These are phyloP conservation scores for Mucor sp. DNA, from an alignment of 371 early-diverging fungal genomes.

Conservation along the genomic window DNA sequence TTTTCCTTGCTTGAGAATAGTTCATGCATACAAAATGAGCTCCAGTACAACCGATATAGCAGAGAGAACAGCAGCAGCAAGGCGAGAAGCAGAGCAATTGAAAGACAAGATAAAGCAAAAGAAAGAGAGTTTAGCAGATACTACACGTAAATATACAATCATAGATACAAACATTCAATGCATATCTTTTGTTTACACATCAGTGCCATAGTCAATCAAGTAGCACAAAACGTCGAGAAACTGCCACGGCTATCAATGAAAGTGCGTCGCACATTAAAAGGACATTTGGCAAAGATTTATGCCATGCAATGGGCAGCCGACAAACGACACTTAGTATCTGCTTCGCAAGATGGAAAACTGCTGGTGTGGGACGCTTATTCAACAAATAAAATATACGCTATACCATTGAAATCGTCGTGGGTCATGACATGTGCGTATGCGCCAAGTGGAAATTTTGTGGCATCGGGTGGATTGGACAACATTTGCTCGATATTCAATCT, in stretches of 20 bases:
- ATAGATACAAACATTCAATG: not conserved
- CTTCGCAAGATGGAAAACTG: constrained; percentile 98
- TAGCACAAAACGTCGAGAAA: constrained; percentile 44
- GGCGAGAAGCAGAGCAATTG: constrained; percentile 94
- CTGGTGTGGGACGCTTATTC: constrained; percentile 99
- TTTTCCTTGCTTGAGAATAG: not conserved
- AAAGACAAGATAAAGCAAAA: constrained; percentile 94
- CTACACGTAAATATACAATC: constrained; percentile 71
- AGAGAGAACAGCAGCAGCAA: constrained; percentile 87
- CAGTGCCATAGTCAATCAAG: constrained; percentile 27
- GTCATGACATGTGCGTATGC: constrained; percentile 99
- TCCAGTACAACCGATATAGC: constrained; percentile 69
- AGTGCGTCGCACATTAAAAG: constrained; percentile 84
- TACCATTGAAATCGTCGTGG: constrained; percentile 97
- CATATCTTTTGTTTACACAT: not conserved
- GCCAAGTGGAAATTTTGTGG: constrained; percentile 97
- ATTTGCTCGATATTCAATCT: constrained; percentile 97
- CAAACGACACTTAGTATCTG: constrained; percentile 93
- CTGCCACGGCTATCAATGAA: constrained; percentile 81
- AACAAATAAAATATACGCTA: constrained; percentile 97
- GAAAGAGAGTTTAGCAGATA: constrained; percentile 91
- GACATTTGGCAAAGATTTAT: constrained; percentile 98
- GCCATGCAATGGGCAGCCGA: constrained; percentile 99
- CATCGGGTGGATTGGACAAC: constrained; percentile 99
- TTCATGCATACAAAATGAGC: constrained; percentile 29